Base-by-base conservation (phyloP, 1,139 yeast genomes). In the Blastobotrys petasosporus region DNA sequence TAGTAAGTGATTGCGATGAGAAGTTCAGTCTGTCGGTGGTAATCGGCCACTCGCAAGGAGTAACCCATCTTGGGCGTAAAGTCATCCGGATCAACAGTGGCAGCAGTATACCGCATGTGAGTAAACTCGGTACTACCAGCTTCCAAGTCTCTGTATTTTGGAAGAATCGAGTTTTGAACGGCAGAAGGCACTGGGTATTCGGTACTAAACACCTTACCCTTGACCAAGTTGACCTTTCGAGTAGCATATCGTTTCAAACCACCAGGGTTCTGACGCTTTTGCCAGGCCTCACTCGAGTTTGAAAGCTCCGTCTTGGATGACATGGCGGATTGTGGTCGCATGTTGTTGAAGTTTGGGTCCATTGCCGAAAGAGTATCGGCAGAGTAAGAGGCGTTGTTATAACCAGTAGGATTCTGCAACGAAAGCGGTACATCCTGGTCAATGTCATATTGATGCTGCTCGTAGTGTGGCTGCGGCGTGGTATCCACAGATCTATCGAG, bases 1-100 rank as follows among this genome's bases (percentile, higher is more conserved):
- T 90, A 92, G 82, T 90, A 85, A 11, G 98, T 92, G 46, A 92
- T 77, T 53, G 95, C 90, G 48, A 92, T 77, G 53, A 92, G 79
- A 43, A 92, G 69, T 65, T 92, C 98, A 0, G 96, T 90, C 55
- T 82, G 83, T 62, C 97, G 80, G 25, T 84, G 84, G 54, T 76
- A 73, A 52, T 78, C 78, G 37, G 81, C 75, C 20, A 90, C 83
- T 59, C 98, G 77, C 39, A 92, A 72, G 3, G 82, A 77, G 66
- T 86, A 92, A 7, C 95, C 95, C 40, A 82, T 81, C 17, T 65
- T 65, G 28, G 54, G 55, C 4, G 75, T 73, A 63, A 87, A 86
- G 48, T 84, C 84, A 61, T 85, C 90, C 0, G 94, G 90, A 47
- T 86, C 87, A 58, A 85, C 79, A 1, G 92, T 84, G 36, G 82